Evolutionary conservation across 805 yeast genomes (phyloP).

Genomic region (Zygosaccharomyces bisporus): DNA sequence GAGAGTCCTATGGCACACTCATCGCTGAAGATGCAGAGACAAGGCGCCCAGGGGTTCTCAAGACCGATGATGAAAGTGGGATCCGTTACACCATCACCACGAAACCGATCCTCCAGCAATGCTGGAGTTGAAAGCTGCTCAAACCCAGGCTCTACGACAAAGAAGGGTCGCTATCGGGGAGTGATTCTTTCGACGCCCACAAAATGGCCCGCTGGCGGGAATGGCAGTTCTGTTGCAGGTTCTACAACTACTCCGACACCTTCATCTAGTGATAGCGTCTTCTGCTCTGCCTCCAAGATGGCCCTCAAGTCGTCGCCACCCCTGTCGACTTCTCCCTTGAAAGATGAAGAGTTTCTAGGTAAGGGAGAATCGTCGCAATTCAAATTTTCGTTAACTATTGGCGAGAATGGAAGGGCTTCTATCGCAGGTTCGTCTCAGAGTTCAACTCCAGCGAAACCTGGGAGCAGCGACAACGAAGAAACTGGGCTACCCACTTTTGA

Average conservation of each 20-base stretch:
- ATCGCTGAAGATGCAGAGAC: conserved; percentile 32
- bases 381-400: conserved; percentile 30
- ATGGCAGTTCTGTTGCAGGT: conserved; percentile 1
- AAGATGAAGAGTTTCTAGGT: conserved; percentile 4
- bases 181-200: conserved; percentile 28
- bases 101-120: conserved; percentile 16
- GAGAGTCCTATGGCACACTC: conserved; percentile 38
- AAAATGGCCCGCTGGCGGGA: conserved; percentile 13
- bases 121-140: conserved; percentile 3
- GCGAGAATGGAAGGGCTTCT: conserved; percentile 35
- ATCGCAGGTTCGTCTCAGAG: conserved; percentile 23
- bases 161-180: conserved; percentile 31
- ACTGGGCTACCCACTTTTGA: conserved; percentile 17
- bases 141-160: conserved; percentile 15
- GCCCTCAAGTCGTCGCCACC: conserved; percentile 20
- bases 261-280: conserved; percentile 21
- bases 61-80: conserved; percentile 37
- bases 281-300: conserved; percentile 21
- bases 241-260: conserved; percentile 23
- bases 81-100: conserved; percentile 27
- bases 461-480: not conserved
- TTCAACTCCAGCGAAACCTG: conserved; percentile 1
- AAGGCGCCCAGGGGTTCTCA: conserved; percentile 27
- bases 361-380: conserved; percentile 12
- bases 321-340: conserved; percentile 13